phyloP scores from a whole-genome alignment of 2,329 filamentous ascomycete genomes.

The Cladosporium sp. region DNA sequence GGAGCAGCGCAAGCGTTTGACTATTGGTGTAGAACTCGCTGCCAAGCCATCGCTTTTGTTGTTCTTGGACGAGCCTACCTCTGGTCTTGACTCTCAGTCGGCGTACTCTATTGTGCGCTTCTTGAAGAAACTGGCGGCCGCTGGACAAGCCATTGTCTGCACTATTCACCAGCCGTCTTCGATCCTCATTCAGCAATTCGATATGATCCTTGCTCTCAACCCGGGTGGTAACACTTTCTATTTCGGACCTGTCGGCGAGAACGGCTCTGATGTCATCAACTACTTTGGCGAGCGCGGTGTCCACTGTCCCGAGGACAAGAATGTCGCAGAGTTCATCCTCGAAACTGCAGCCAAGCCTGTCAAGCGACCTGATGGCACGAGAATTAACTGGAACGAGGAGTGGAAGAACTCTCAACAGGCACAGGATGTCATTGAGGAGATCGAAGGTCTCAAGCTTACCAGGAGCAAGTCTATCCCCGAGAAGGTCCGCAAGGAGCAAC shows the following conservation, averaged over 20 bases:
- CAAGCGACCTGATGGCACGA: constrained; percentile 50
- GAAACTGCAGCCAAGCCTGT: constrained; percentile 59
- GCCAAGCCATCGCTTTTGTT: constrained; percentile 64
- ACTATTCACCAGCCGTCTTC: constrained; percentile 71
- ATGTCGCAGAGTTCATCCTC: constrained; percentile 63
- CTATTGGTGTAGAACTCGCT: constrained; percentile 69
- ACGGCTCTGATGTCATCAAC: constrained; percentile 59
- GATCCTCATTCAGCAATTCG: constrained; percentile 66
- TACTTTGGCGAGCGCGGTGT: constrained; percentile 66
- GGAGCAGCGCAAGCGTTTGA: constrained; percentile 67
- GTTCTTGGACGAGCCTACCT: constrained; percentile 70
- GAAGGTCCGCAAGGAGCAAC: constrained; percentile 35
- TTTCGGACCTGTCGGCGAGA: constrained; percentile 67
- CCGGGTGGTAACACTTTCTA: constrained; percentile 68
- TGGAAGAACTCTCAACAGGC: constrained; percentile 65
- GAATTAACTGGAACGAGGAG: constrained; percentile 69
- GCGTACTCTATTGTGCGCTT: constrained; percentile 66
- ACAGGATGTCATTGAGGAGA: constrained; percentile 57
- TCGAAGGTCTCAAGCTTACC: constrained; percentile 58
- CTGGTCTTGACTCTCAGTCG: constrained; percentile 65
- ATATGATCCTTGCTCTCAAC: constrained; percentile 67
- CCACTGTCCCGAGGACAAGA: constrained; percentile 61
- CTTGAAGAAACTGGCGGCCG: constrained; percentile 61
- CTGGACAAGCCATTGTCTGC: constrained; percentile 68
- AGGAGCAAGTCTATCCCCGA: constrained; percentile 44